These are phyloP conservation scores for Sugiyamaella floridensis DNA, from an alignment of 805 yeast genomes.

Conservation along the genomic window DNA sequence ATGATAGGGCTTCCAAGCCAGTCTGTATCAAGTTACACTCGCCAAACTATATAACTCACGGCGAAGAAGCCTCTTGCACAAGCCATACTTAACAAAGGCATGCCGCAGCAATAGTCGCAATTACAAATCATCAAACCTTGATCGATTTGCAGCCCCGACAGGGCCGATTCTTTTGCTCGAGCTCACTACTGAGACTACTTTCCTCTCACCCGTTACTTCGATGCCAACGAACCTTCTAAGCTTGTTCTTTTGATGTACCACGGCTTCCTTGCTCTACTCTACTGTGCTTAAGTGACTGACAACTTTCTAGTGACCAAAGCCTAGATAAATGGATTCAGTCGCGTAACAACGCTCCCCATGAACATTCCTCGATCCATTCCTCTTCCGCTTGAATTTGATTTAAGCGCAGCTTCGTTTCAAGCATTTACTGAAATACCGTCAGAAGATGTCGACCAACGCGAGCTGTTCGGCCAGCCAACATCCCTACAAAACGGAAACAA, in stretches of 20 bases:
- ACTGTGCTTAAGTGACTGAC: too few species aligned
- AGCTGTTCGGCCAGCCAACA: background rate
- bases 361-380: background rate
- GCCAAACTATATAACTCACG: background rate
- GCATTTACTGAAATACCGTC: background rate
- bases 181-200: background rate
- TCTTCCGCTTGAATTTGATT: background rate
- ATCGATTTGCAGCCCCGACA: background rate
- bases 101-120: background rate
- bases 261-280: too few species aligned
- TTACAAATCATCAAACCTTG: background rate
- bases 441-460: background rate
- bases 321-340: background rate
- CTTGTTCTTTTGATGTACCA: too few species aligned
- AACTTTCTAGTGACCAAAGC: too few species aligned
- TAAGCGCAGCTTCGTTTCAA: background rate
- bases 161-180: background rate
- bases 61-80: background rate
- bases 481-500: background rate
- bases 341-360: background rate
- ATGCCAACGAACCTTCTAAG: too few species aligned
- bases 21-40: background rate
- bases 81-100: background rate
- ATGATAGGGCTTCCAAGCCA: background rate
- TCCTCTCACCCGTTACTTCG: too few species aligned